Evolutionary conservation across 2,329 filamentous ascomycete species (phyloP), one percentile per base, ranked within the genome.

Genomic region (Cadophora sp.): DNA sequence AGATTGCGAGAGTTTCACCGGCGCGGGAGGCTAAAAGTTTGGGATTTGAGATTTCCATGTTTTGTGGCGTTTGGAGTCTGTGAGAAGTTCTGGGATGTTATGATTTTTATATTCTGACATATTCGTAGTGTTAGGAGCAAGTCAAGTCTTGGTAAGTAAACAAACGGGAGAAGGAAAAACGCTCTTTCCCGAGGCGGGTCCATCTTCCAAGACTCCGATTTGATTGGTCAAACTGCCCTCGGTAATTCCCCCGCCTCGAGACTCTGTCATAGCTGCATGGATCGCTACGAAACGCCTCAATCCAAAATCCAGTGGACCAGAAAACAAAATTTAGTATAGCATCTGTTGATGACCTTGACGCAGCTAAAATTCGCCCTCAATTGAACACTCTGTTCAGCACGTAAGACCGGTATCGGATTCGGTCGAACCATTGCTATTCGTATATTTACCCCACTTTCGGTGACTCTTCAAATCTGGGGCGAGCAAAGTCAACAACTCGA

Each of bases 1-100:
- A 48, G 24, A 62, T 50, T 62, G 59, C 59, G 59, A 24, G 24
- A 50, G 59, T 31, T 62, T 62, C 59, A 40, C 40, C 59, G 59
- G 6, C 16, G 40, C 59, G 40, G 16, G 43, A 46, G 24, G 40
- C 24, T 26, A 48, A 11, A 27, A 62, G n/a, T 22, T 7, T 62
- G 2, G 59, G 12, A 19, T 24, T 31, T 34, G 59, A 50, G 40
- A 50, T 48, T 31, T 62, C 37, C 40, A 62, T 62, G 6, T 31
- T 62, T 34, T 62, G 14, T 6, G 16, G 24, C 16, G 19, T 31
- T 62, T 62, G 59, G 24, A 62, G 43, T 62, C 31, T 50, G 59
- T 48, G 59, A 26, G 40, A n/a, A 22, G 24, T 27, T 29, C 9
- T 46, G 26, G 1, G 7, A 11, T 16, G 27, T 24, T 62, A 14